Conservation (phyloP, 2,329 filamentous ascomycete genomes). For the Colletotrichum sp. region DNA sequence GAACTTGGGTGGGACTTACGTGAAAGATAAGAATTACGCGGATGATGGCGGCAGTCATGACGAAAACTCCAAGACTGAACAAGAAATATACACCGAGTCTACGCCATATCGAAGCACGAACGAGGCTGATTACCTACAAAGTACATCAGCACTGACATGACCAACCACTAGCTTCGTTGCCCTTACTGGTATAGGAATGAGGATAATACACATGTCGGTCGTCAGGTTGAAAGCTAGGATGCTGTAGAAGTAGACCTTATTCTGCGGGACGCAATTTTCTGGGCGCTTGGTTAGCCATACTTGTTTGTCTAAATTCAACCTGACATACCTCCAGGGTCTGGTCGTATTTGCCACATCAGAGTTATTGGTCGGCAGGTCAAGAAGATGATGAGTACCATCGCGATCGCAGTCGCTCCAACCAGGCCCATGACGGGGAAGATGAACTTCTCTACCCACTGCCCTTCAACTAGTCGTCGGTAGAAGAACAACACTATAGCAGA, state of each 20-base stretch:
- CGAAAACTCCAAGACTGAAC: constrained; percentile 36
- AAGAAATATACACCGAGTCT: constrained; percentile 34
- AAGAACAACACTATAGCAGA: constrained; percentile 36
- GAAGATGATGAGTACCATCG: constrained; percentile 30
- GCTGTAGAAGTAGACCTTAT: constrained; percentile 32
- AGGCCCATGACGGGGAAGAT: constrained; percentile 38
- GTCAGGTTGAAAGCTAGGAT: constrained; percentile 36
- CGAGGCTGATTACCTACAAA: constrained; percentile 28
- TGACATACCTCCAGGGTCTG: constrained; percentile 40
- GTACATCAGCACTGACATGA: background rate
- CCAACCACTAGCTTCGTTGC: constrained; percentile 1
- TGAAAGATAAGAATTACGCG: constrained; percentile 33
- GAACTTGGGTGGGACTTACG: constrained; percentile 19
- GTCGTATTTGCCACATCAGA: constrained; percentile 38
- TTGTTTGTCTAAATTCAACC: fast-evolving
- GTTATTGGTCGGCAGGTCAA: constrained; percentile 37
- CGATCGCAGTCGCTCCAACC: constrained; percentile 28
- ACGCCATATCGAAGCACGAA: constrained; percentile 31
- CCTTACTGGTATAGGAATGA: constrained; percentile 37
- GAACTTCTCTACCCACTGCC: constrained; percentile 38
- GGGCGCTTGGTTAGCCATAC: background rate
- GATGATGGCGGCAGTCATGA: constrained; percentile 33
- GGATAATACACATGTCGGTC: constrained; percentile 38
- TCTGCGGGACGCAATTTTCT: constrained; percentile 36
- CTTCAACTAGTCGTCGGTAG: constrained; percentile 38